Evolutionary conservation across 1,139 yeast species (phyloP).

Genomic region (Geotrichum europaeum): DNA sequence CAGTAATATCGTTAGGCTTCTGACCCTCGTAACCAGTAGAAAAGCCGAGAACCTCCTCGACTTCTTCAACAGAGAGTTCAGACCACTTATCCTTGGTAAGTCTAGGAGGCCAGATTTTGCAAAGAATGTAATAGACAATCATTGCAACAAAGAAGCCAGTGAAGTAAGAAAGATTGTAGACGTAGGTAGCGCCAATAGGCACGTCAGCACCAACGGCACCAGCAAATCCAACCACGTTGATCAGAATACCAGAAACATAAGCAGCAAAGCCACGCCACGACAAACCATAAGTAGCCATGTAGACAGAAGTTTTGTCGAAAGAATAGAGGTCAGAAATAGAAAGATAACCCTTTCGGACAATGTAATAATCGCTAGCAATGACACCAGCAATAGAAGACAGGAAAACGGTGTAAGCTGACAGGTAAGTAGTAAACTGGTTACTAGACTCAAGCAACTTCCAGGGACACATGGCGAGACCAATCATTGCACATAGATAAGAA

Average conservation of each 20-base stretch:
- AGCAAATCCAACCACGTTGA: constrained; percentile 83
- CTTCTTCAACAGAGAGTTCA: constrained; percentile 55
- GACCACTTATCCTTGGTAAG: constrained; percentile 58
- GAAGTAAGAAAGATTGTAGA: constrained; percentile 68
- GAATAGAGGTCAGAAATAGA: constrained; percentile 59
- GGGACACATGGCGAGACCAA: constrained; percentile 78
- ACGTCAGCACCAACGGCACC: constrained; percentile 68
- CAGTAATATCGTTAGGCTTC: neutral
- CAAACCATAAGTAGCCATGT: constrained; percentile 57
- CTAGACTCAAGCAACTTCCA: constrained; percentile 78
- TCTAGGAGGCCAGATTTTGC: constrained; percentile 51
- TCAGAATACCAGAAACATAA: constrained; percentile 46
- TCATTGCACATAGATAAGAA: constrained; percentile 68
- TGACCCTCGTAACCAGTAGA: neutral
- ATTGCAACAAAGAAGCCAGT: constrained; percentile 63
- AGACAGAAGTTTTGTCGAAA: constrained; percentile 43
- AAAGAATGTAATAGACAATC: constrained; percentile 45
- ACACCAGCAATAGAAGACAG: constrained; percentile 84
- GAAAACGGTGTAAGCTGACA: constrained; percentile 83
- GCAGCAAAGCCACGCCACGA: constrained; percentile 60
- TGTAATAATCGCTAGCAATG: constrained; percentile 67
- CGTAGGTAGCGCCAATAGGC: constrained; percentile 71
- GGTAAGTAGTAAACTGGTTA: constrained; percentile 72
- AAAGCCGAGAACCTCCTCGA: constrained; percentile 19
- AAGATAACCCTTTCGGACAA: constrained; percentile 62